phyloP scores from a whole-genome alignment of 2,329 filamentous ascomycete species.

The Beauveria sp. region DNA sequence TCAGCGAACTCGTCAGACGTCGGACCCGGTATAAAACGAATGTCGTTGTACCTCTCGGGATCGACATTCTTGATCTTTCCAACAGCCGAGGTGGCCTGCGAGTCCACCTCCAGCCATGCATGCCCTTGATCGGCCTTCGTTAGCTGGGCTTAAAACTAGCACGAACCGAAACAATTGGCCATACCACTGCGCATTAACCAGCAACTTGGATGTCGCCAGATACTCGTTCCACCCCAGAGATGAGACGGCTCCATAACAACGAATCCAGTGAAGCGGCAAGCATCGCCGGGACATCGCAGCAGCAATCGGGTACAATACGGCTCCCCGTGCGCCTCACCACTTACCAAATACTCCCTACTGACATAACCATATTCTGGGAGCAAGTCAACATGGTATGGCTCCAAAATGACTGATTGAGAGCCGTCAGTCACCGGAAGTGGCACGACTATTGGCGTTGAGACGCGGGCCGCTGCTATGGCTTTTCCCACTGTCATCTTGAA shows the following conservation, averaged over 20 bases:
- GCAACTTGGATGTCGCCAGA: conserved; percentile 15
- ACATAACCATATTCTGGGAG: conserved; percentile 15
- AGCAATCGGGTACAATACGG: conserved; percentile 15
- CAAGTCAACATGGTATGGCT: conserved; percentile 16
- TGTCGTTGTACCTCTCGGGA: conserved; percentile 13
- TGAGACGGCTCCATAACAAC: conserved; percentile 15
- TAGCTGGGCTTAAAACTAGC: not conserved
- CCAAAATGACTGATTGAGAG: conserved; percentile 11
- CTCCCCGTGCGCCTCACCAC: conserved; percentile 12
- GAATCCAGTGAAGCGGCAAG: conserved; percentile 12
- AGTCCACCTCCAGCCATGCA: conserved; percentile 17
- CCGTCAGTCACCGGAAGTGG: conserved; percentile 10
- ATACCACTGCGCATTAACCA: conserved; percentile 17
- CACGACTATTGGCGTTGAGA: not conserved
- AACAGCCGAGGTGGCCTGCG: conserved; percentile 14
- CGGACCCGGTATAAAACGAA: conserved; percentile 14
- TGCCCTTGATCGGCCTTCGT: conserved; percentile 6
- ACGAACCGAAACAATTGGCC: not conserved
- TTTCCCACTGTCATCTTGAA: not conserved
- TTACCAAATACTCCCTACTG: conserved; percentile 15
- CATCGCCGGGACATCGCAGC: conserved; percentile 12
- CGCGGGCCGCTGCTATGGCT: not conserved
- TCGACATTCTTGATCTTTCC: conserved; percentile 14
- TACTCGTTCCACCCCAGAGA: conserved; percentile 16
- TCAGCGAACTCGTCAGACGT: conserved; percentile 11